A percentile compares a stretch with the other conserved stretches of the same genome.
phyloP scores from a whole-genome alignment of 108 stramenopile genomes.

The Cylindrotheca closterium region DNA sequence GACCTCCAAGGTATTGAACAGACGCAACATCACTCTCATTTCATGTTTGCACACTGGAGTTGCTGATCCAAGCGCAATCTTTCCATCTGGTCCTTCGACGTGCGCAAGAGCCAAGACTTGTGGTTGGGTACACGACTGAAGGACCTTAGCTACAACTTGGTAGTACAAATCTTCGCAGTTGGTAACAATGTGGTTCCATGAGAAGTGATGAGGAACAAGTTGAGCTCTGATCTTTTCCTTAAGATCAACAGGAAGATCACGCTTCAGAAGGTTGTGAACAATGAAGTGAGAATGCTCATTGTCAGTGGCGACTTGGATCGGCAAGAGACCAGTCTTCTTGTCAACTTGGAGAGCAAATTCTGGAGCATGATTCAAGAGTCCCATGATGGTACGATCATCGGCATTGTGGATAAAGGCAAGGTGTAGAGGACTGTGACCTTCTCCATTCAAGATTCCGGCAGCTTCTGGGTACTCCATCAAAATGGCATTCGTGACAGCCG shows the following conservation, averaged over 20 bases:
- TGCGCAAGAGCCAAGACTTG: slow-evolving; percentile 89
- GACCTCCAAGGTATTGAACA: slow-evolving; percentile 91
- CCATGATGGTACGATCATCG: slow-evolving; percentile 79
- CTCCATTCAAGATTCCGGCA: slow-evolving; percentile 72
- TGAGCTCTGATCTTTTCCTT: slow-evolving; percentile 85
- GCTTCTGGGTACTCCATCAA: slow-evolving; percentile 80
- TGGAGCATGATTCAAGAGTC: slow-evolving; percentile 81
- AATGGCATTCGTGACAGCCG: slow-evolving; percentile 70
- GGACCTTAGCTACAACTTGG: slow-evolving; percentile 84
- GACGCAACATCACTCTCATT: slow-evolving; percentile 86
- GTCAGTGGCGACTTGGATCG: slow-evolving; percentile 85
- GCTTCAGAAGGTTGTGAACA: slow-evolving; percentile 81
- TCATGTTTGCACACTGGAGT: slow-evolving; percentile 90
- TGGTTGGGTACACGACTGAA: slow-evolving; percentile 86
- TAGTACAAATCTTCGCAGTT: slow-evolving; percentile 81
- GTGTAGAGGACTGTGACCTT: slow-evolving; percentile 76
- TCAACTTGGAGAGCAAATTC: slow-evolving; percentile 74
- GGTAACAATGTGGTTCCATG: slow-evolving; percentile 88
- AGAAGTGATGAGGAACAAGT: slow-evolving; percentile 82
- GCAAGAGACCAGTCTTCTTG: slow-evolving; percentile 70
- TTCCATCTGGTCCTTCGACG: slow-evolving; percentile 82
- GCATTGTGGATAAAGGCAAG: slow-evolving; percentile 79
- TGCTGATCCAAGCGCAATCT: slow-evolving; percentile 79
- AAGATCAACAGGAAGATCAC: slow-evolving; percentile 83
- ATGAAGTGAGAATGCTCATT: slow-evolving; percentile 86